A percentile compares a stretch with the other conserved stretches of the same genome.
These are phyloP conservation scores for Mycena galopus DNA, from an alignment of 768 basidiomycete species.

Conservation along the genomic window DNA sequence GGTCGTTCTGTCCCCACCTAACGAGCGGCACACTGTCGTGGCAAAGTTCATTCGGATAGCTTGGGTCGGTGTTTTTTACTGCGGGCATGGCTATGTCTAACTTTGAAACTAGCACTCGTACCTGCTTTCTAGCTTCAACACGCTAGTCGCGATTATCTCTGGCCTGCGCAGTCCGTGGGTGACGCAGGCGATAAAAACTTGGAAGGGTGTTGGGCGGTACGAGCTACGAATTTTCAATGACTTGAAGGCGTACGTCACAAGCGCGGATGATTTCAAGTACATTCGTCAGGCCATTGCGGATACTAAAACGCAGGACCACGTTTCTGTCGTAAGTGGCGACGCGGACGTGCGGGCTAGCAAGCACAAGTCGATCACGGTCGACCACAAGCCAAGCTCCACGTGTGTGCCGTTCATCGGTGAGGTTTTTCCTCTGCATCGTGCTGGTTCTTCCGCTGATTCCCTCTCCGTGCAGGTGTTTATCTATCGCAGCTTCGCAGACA, in stretches of 20 bases:
- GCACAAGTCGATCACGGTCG: slow-evolving; percentile 53
- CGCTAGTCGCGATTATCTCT: slow-evolving; percentile 83
- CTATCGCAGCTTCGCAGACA: slow-evolving; percentile 77
- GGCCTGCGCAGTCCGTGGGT: slow-evolving; percentile 82
- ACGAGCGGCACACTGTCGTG: slow-evolving; percentile 74
- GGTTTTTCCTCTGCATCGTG: neutral
- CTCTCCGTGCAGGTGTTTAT: slow-evolving; percentile 76
- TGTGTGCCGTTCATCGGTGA: slow-evolving; percentile 90
- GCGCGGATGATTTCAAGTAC: slow-evolving; percentile 78
- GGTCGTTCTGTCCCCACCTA: slow-evolving; percentile 79
- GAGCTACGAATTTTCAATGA: slow-evolving; percentile 82
- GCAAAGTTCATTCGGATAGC: slow-evolving; percentile 89
- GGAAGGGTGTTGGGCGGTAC: slow-evolving; percentile 75
- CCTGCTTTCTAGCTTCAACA: slow-evolving; percentile 80
- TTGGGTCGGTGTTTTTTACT: slow-evolving; percentile 66
- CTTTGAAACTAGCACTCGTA: slow-evolving; percentile 77
- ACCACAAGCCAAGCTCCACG: slow-evolving; percentile 57
- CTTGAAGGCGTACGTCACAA: slow-evolving; percentile 74
- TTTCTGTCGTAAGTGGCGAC: slow-evolving; percentile 65
- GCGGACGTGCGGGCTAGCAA: slow-evolving; percentile 55
- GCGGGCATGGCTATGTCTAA: slow-evolving; percentile 19
- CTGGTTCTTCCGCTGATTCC: slow-evolving; percentile 5
- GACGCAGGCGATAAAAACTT: slow-evolving; percentile 73
- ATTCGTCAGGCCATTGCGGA: slow-evolving; percentile 80
- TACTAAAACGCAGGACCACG: slow-evolving; percentile 71